Evolutionary conservation across 2,329 filamentous ascomycete genomes (phyloP), one percentile per base, ranked within the genome.

Genomic region (Alternaria solani): DNA sequence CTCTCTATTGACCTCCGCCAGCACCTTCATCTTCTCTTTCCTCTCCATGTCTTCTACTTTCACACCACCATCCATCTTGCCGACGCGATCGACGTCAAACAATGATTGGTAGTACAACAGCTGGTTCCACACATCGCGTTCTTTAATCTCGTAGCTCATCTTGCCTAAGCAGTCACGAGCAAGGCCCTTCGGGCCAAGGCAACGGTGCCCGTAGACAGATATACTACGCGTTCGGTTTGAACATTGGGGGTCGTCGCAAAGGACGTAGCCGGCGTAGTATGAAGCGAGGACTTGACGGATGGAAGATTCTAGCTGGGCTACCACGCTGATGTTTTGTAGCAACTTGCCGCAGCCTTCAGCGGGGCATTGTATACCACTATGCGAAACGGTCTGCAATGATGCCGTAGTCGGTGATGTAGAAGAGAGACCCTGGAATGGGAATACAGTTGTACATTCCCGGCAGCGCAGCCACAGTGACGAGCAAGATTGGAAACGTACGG

Each of bases 61-160:
- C 63, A 88, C 85, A 76, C 52, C 79, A 5, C 54, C 65, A 5
- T 70, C 82, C 7, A 81, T 81, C 57, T 71, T 76, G 65, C 87
- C 87, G 14, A 91, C 91, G 80, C 92, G 93, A 63, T 98, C 94
- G 3, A 96, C 91, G 78, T 99, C 94, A 84, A 93, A 99, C 56
- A 98, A 80, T 49, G 86, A 86, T 30, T 91, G 87, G 76, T 94
- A 91, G 81, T 97, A 99, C 55, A 98, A 81, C 41, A 99, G 84
- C 80, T 99, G 95, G 78, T 96, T 98, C 81, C 97, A 98, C 60
- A 98, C 86, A 72, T 91, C 90, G 80, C 95, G 94, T 81, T 98
- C 95, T 1, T 87, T 85, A 73, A 92, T 90, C 80, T 96, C 93
- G 76, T 94, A 97, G 23, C 87, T 83, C 94, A 99, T 98, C 51